Conservation (phyloP, 805 yeast species). For the Wickerhamiella occidentalis region DNA sequence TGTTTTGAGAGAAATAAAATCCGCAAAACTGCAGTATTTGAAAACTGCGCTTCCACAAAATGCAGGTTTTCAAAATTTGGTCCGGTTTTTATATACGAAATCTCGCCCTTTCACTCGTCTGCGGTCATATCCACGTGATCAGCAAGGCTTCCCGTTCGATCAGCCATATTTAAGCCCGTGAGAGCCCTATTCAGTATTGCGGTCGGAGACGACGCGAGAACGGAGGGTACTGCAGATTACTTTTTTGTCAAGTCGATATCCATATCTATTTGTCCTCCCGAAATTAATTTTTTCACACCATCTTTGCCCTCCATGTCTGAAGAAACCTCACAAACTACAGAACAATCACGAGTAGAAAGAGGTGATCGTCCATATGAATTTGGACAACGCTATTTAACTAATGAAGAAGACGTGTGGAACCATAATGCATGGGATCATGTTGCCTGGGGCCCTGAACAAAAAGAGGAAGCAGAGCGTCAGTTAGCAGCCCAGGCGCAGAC, state of each 20-base stretch:
- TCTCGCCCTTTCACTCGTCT: background rate
- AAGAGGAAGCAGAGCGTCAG: constrained; percentile 57
- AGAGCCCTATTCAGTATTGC: constrained; percentile 4
- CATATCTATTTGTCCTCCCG: background rate
- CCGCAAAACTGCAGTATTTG: too few relatives aligned
- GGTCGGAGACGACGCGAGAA: constrained; percentile 5
- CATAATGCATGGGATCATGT: constrained; percentile 97
- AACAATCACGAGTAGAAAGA: constrained; percentile 32
- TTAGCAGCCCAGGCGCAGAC: constrained; percentile 60
- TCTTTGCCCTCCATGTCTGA: background rate
- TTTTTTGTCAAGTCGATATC: background rate
- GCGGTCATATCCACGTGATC: background rate
- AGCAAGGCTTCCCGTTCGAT: constrained; percentile 1
- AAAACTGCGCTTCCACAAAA: too few relatives aligned
- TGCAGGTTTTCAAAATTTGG: too few relatives aligned
- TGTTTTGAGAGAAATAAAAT: too few relatives aligned
- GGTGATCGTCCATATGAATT: constrained; percentile 84
- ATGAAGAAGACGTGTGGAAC: constrained; percentile 66
- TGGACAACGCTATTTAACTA: constrained; percentile 68
- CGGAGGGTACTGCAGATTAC: constrained; percentile 4
- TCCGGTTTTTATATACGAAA: too few relatives aligned
- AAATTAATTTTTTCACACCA: background rate
- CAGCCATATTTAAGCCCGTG: background rate
- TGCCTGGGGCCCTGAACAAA: constrained; percentile 91
- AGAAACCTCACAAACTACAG: constrained; percentile 1